Conservation (phyloP, 2,329 filamentous ascomycete genomes). For the Diatrype stigma region DNA sequence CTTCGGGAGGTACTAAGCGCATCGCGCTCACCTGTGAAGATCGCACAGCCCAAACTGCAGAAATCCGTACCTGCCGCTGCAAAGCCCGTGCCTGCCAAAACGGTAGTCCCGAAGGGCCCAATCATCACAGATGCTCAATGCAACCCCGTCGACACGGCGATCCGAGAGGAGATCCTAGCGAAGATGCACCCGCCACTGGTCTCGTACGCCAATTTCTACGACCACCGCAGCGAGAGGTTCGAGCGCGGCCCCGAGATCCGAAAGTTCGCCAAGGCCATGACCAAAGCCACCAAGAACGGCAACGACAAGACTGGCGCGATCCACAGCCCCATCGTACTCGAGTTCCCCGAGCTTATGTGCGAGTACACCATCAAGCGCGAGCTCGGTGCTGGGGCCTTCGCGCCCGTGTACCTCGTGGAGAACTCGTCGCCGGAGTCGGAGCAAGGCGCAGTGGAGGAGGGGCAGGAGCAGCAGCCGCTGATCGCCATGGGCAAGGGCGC, state of each 20-base stretch:
- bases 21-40: slow-evolving; percentile 40
- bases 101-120: slow-evolving; percentile 53
- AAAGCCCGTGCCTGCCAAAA: slow-evolving; percentile 31
- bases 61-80: slow-evolving; percentile 36
- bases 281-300: slow-evolving; percentile 51
- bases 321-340: slow-evolving; percentile 58
- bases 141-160: slow-evolving; percentile 78
- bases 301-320: slow-evolving; percentile 60
- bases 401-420: slow-evolving; percentile 89
- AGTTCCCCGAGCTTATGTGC: slow-evolving; percentile 60
- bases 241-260: slow-evolving; percentile 73
- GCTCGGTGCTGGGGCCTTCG: slow-evolving; percentile 89
- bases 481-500: slow-evolving; percentile 58
- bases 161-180: slow-evolving; percentile 71
- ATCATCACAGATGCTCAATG: slow-evolving; percentile 80
- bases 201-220: slow-evolving; percentile 75
- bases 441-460: slow-evolving; percentile 35
- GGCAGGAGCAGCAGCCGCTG: slow-evolving; percentile 34
- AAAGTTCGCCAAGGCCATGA: slow-evolving; percentile 68
- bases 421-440: slow-evolving; percentile 53
- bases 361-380: slow-evolving; percentile 79
- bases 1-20: slow-evolving; percentile 61
- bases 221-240: slow-evolving; percentile 60
- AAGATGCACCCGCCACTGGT: slow-evolving; percentile 69
- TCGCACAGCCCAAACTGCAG: slow-evolving; percentile 46